Percentiles rank a stretch among this genome's conserved stretches.
Evolutionary conservation across 208 protist species (phyloP).

Genomic region (Acanthamoeba sp.): DNA sequence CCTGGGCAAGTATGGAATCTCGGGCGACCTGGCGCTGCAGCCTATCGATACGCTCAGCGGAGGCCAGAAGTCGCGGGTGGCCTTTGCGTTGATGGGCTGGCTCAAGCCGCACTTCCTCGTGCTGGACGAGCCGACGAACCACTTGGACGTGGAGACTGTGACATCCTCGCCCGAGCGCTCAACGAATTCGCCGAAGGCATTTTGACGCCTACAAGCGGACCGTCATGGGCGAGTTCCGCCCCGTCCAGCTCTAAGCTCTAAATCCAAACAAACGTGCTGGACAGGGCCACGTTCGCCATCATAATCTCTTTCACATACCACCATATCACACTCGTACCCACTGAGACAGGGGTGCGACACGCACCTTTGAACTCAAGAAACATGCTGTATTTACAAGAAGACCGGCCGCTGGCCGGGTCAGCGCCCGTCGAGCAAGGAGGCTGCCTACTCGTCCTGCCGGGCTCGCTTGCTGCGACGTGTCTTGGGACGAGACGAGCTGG

Average conservation of each 20-base stretch:
- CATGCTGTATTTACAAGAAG: too few species aligned
- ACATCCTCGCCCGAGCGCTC: constrained; percentile 89
- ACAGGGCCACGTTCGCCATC: too few species aligned
- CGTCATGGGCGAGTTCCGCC: constrained; percentile 52
- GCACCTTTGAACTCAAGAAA: too few species aligned
- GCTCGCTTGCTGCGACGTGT: too few species aligned
- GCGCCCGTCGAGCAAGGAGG: too few species aligned
- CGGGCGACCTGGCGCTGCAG: constrained; percentile 92
- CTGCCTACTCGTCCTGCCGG: too few species aligned
- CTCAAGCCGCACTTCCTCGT: constrained; percentile 89
- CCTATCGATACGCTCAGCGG: constrained; percentile 96
- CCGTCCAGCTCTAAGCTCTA: neutral
- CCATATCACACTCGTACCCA: too few species aligned
- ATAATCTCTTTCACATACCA: too few species aligned
- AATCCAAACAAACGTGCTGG: too few species aligned
- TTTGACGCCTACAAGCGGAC: constrained; percentile 85
- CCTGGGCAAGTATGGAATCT: constrained; percentile 94
- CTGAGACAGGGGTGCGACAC: too few species aligned
- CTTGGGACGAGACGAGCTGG: neutral
- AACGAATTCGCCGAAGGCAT: constrained; percentile 93
- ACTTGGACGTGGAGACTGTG: constrained; percentile 98
- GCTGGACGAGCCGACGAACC: constrained; percentile 97
- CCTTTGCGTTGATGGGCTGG: constrained; percentile 96
- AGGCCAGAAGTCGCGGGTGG: constrained; percentile 96
- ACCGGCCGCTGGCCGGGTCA: too few species aligned